Evolutionary conservation across 2,329 filamentous ascomycete genomes (phyloP), one percentile per base, ranked within the genome.

Genomic region (Plectosphaerella cucumerina): DNA sequence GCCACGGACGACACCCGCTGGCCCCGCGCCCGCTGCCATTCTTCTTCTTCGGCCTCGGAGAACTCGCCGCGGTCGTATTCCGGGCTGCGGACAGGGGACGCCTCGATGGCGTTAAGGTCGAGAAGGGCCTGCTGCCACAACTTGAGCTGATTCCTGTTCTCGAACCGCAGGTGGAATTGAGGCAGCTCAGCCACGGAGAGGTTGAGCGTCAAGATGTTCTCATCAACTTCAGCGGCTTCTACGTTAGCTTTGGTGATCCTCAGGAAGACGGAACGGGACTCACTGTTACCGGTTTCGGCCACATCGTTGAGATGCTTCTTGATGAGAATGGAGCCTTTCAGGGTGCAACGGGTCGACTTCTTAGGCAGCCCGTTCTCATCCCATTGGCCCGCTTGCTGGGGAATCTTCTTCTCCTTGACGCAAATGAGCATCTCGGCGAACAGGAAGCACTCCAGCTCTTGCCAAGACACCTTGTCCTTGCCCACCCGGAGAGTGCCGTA

Each of bases 401-500:
- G 66, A 9, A 77, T 70, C 72, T 92, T 96, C 80, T 97, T 97
- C 71, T 97, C 94, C 71, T 97, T 99, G 54, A 99, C 91, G 65
- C 94, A 99, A 58, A 99, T 99, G 61, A 99, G 87, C 94, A 99
- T 99, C 72, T 99, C 94, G 5, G 88, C 90, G 65, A 99, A 99
- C 26, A 99, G 80, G 67, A 90, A 99, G 68, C 94, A 99, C 67
- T 99, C 92, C 50, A 99, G 73, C 67, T 97, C 94, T 73, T 99
- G 94, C 94, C 94, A 99, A 6, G 92, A 92, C 57, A 93, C 80
- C 59, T 91, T 91, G 69, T 99, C 94, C 70, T 99, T 99, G 60
- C 94, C 94, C 20, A 99, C 94, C 49, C 90, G 86, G 51, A 99
- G 83, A 3, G 87, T 92, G 23, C 91, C 93, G 62, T 96, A 92